Conservation (phyloP, 1,284 basidiomycete species). For the Mycosarcoma maydis region DNA sequence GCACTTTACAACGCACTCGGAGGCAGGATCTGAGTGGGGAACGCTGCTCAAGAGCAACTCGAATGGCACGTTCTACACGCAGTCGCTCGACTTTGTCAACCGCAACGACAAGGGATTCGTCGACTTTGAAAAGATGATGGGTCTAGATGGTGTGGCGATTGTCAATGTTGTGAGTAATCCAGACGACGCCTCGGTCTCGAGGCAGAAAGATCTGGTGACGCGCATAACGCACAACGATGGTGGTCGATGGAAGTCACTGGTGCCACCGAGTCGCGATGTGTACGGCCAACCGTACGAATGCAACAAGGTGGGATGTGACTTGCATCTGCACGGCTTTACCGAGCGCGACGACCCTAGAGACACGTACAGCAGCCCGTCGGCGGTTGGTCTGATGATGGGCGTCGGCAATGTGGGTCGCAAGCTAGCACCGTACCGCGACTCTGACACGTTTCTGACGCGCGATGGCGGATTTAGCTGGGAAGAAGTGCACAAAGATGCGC, state of each 20-base stretch:
- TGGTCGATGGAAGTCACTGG: conserved; percentile 85
- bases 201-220: conserved; percentile 81
- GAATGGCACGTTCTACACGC: conserved; percentile 94
- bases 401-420: conserved; percentile 94
- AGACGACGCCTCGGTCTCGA: conserved; percentile 77
- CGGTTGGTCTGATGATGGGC: conserved; percentile 91
- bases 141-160: conserved; percentile 92
- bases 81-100: conserved; percentile 88
- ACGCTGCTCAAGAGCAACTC: conserved; percentile 93
- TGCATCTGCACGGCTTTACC: conserved; percentile 95
- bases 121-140: conserved; percentile 98
- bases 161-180: conserved; percentile 90
- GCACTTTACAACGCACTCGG: conserved; percentile 89
- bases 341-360: conserved; percentile 88
- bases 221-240: conserved; percentile 97
- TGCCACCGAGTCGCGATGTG: conserved; percentile 80
- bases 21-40: conserved; percentile 81
- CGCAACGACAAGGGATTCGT: conserved; percentile 86
- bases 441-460: conserved; percentile 94
- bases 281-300: conserved; percentile 81
- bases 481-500: conserved; percentile 96
- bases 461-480: conserved; percentile 98
- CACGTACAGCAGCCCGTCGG: conserved; percentile 89
- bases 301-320: conserved; percentile 77
- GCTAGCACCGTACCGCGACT: conserved; percentile 82